Base-by-base conservation (phyloP, 2,329 filamentous ascomycete genomes). In the Cercospora zeae-maydis region DNA sequence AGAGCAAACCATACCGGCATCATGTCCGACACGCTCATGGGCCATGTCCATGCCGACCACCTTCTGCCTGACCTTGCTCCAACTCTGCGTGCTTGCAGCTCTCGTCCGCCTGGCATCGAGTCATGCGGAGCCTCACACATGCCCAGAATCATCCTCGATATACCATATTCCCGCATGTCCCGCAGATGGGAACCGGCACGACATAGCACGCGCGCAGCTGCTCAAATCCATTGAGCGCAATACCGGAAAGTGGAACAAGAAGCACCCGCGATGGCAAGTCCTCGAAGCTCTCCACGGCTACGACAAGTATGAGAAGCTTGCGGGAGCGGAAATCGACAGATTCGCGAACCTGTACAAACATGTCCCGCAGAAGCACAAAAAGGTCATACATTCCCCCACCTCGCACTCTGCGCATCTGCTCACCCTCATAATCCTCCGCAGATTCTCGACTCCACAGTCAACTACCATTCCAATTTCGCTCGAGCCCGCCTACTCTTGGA, bases 261-360 rank as follows among this genome's bases (percentile, higher is more conserved):
- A 68, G 11, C 63, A 66, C 4, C 87, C 90, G 0, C 92, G 92
- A 0, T 93, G 96, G 79, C 89, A 86, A 64, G 87, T 93, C 62
- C 82, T 96, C 6, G 86, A 92, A 33, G 91, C 86, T 0, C 83
- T 98, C 33, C 84, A 88, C 68, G 84, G 83, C 55, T 84, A 93
- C 14, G 93, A 97, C 72, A 54, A 53, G 14, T 68, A 68, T n/a
- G 57, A 63, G 8, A 45, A 63, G 37, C 61, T 64, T 13, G 57
- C 58, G 3, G 63, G 63, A 3, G 59, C 63, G 5, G 65, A 68
- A 51, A 62, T 68, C 19, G 60, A 63, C 31, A 62, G 59, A 36
- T 66, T 64, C 39, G 62, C 63, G 34, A 54, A 57, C 7, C 33
- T 66, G 9, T 69, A 69, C 52, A 63, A 61, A 34, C 63, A 67